Conservation (phyloP, 2,329 filamentous ascomycete species). For the Penicillium sp. region DNA sequence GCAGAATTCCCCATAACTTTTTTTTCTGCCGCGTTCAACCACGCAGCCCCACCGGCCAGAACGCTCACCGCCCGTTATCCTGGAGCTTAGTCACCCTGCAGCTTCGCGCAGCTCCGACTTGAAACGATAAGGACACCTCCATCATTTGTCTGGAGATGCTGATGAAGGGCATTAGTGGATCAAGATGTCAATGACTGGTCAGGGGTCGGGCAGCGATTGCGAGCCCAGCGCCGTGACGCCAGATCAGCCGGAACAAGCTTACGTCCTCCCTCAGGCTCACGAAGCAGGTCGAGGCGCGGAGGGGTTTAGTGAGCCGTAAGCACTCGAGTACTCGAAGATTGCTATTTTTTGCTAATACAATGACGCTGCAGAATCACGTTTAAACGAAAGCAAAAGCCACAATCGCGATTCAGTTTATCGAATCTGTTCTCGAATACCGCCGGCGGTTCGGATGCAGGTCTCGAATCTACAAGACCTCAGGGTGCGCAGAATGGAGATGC, state of each 20-base stretch:
- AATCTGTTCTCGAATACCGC: constrained; percentile 36
- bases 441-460: constrained; percentile 25
- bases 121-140: constrained; percentile 7
- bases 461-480: constrained; percentile 26
- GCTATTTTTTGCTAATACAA: constrained; percentile 4
- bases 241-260: constrained; percentile 12
- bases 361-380: constrained; percentile 37
- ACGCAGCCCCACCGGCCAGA: constrained; percentile 27
- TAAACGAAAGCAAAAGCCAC: constrained; percentile 44
- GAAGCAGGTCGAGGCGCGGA: constrained; percentile 28
- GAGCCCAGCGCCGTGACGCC: constrained; percentile 10
- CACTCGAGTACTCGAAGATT: background rate
- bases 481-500: constrained; percentile 30
- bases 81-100: constrained; percentile 19
- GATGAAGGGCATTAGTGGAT: constrained; percentile 22
- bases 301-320: constrained; percentile 37
- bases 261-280: constrained; percentile 17
- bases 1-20: constrained; percentile 24
- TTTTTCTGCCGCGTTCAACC: constrained; percentile 36
- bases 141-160: constrained; percentile 15
- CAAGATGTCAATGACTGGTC: constrained; percentile 27
- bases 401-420: constrained; percentile 40
- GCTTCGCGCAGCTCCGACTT: constrained; percentile 21
- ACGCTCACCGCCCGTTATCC: constrained; percentile 26
- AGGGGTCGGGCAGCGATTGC: constrained; percentile 15